Conservation (phyloP, 148 eudicot genomes). For the Rheum nobile region DNA sequence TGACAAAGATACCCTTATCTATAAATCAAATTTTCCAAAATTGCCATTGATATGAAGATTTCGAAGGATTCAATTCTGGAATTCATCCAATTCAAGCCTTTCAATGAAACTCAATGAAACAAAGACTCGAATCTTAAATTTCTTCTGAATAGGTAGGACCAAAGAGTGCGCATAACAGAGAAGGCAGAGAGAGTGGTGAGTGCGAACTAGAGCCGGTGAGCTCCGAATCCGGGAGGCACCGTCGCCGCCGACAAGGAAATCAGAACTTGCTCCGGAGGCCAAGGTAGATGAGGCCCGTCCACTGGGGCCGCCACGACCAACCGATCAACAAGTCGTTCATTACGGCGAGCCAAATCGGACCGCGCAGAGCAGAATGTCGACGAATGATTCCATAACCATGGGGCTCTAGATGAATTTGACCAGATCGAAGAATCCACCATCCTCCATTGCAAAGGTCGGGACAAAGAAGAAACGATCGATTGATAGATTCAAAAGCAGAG, state of each 20-base stretch:
- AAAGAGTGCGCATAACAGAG: slow-evolving; percentile 19
- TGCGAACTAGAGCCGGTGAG: slow-evolving; percentile 27
- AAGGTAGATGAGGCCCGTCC: slow-evolving; percentile 48
- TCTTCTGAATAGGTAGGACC: slow-evolving; percentile 16
- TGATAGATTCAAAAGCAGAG: neutral
- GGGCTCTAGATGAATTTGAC: no score
- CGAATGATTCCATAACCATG: no score
- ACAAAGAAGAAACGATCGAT: neutral
- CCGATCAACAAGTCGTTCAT: slow-evolving; percentile 76
- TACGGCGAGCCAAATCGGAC: slow-evolving; percentile 72
- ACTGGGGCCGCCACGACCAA: slow-evolving; percentile 88
- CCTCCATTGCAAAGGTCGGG: slow-evolving; percentile 19
- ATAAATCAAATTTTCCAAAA: no score
- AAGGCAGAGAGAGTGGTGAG: slow-evolving; percentile 25
- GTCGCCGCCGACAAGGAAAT: slow-evolving; percentile 22
- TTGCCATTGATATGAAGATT: no score
- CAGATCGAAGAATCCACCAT: slow-evolving; percentile 19
- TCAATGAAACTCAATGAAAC: no score
- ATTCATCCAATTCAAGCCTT: no score
- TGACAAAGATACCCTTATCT: no score
- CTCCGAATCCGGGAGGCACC: slow-evolving; percentile 25
- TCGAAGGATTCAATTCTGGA: no score
- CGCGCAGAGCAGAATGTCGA: no score
- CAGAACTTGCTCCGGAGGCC: slow-evolving; percentile 27
- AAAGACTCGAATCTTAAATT: no score